Conservation (phyloP, 306 rosid species). For the Gastrolobium villosum region DNA sequence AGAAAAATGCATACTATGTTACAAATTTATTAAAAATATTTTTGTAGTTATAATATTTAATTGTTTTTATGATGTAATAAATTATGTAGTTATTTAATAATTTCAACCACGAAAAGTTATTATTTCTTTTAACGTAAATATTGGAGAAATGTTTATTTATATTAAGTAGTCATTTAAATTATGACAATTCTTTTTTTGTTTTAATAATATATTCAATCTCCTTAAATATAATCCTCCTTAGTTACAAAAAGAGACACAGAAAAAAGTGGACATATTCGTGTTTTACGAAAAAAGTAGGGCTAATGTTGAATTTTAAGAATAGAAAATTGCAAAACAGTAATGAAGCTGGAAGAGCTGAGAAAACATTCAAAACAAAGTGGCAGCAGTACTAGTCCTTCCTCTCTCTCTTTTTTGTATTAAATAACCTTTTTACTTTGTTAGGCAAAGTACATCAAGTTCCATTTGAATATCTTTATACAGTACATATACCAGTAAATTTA, state of each 20-base stretch:
- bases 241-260: slow-evolving; percentile 5
- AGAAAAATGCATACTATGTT: too few species aligned
- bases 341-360: slow-evolving; percentile 21
- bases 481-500: not conserved
- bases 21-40: not conserved
- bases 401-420: not conserved
- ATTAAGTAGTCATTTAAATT: not conserved
- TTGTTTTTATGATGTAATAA: not conserved
- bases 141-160: not conserved
- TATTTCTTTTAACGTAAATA: not conserved
- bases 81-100: too few species aligned
- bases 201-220: not conserved
- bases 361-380: slow-evolving; percentile 17
- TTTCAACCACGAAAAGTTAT: not conserved
- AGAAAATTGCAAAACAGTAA: slow-evolving; percentile 21
- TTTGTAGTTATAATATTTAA: not conserved
- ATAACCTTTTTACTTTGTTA: not conserved
- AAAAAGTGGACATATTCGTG: slow-evolving; percentile 24
- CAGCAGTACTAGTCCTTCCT: not conserved
- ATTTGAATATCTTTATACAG: not conserved
- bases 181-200: not conserved
- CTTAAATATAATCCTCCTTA: not conserved
- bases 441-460: not conserved
- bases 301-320: slow-evolving; percentile 36
- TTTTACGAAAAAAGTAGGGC: slow-evolving; percentile 31